Conservation (phyloP, 306 rosid species). For the Acacia confusa region DNA sequence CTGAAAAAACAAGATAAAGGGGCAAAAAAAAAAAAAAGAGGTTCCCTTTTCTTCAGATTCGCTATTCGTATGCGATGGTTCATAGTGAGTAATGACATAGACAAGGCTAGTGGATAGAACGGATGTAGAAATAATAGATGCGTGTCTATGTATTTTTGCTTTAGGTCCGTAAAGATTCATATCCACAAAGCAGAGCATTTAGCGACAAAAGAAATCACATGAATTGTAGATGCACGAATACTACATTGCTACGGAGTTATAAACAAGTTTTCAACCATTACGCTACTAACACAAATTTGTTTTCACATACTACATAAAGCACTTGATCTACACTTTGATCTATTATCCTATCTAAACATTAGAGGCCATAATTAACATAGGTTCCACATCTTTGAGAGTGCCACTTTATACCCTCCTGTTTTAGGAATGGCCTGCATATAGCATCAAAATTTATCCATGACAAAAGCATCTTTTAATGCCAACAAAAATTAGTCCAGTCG, state of each 20-base stretch:
- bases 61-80: background rate
- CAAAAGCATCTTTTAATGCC: no score
- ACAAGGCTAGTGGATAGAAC: background rate
- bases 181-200: conserved; percentile 4
- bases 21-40: background rate
- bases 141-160: background rate
- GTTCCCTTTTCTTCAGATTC: background rate
- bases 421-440: conserved; percentile 14
- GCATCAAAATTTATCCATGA: background rate
- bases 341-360: background rate
- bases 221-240: background rate
- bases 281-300: background rate
- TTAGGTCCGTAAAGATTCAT: conserved; percentile 1
- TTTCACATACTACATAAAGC: background rate
- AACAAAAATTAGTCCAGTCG: no score
- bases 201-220: conserved; percentile 2
- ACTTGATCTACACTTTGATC: conserved; percentile 13
- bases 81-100: conserved; percentile 1
- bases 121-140: background rate
- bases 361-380: conserved; percentile 6
- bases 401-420: conserved; percentile 38
- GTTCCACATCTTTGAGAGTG: conserved; percentile 46
- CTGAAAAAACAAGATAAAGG: background rate
- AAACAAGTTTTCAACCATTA: background rate
- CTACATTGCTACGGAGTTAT: background rate